Evolutionary conservation across 108 stramenopile species (phyloP).

Genomic region (Craspedostauros australis): DNA sequence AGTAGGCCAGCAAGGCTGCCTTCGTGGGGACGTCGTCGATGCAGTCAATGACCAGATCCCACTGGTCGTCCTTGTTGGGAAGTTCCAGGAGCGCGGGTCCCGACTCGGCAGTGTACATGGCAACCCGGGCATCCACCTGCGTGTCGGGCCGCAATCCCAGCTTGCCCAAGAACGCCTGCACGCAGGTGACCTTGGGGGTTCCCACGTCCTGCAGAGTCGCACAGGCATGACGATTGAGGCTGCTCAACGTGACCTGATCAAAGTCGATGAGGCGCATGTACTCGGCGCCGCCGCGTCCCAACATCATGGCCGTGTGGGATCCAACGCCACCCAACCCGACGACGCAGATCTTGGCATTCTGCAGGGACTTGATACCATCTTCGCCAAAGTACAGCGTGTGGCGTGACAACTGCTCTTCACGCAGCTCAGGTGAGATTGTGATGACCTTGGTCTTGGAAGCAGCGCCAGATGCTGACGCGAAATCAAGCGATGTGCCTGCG

Average conservation of each 20-base stretch:
- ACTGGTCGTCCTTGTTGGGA: slow-evolving; percentile 20
- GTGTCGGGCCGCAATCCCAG: slow-evolving; percentile 39
- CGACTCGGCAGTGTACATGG: slow-evolving; percentile 73
- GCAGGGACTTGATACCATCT: slow-evolving; percentile 52
- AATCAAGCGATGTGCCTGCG: too few species aligned
- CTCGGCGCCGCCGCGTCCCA: slow-evolving; percentile 88
- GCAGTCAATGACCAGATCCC: slow-evolving; percentile 94
- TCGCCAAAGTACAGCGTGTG: slow-evolving; percentile 88
- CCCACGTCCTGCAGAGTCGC: slow-evolving; percentile 92
- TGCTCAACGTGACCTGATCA: slow-evolving; percentile 96
- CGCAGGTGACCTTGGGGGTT: slow-evolving; percentile 77
- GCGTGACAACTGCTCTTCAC: slow-evolving; percentile 91
- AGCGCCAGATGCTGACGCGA: too few species aligned
- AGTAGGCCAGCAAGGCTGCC: slow-evolving; percentile 79
- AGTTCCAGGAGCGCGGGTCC: slow-evolving; percentile 49
- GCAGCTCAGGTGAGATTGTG: slow-evolving; percentile 47
- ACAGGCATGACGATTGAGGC: slow-evolving; percentile 97
- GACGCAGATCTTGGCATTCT: slow-evolving; percentile 62
- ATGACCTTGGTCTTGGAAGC: not conserved
- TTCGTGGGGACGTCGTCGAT: slow-evolving; percentile 99
- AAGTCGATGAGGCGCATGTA: slow-evolving; percentile 93
- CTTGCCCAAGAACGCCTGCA: slow-evolving; percentile 54
- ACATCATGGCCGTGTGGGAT: slow-evolving; percentile 91
- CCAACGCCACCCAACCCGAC: slow-evolving; percentile 98
- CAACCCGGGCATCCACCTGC: slow-evolving; percentile 44